phyloP scores from a whole-genome alignment of 2,329 filamentous ascomycete species.

The Cephalotrichum gorgonifer region DNA sequence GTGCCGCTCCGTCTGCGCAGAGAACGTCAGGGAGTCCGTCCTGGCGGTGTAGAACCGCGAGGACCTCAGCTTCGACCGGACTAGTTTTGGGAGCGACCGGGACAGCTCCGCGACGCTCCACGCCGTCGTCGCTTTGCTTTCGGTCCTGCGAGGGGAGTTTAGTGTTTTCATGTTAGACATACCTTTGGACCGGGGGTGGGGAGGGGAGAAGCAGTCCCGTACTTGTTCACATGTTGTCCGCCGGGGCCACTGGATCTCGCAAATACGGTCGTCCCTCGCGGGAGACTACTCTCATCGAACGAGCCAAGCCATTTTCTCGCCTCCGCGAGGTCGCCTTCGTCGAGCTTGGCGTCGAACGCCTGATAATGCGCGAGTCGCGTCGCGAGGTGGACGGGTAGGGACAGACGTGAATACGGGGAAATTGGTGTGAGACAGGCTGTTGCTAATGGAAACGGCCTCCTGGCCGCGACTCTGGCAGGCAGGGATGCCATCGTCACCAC shows the following conservation, averaged over 20 bases:
- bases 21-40: slow-evolving; percentile 42
- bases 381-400: background rate
- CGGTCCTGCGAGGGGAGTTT: slow-evolving; percentile 31
- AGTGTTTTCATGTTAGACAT: background rate
- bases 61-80: slow-evolving; percentile 34
- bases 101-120: slow-evolving; percentile 39
- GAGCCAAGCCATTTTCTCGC: slow-evolving; percentile 40
- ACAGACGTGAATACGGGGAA: background rate
- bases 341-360: slow-evolving; percentile 38
- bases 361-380: slow-evolving; percentile 22
- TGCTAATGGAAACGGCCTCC: background rate
- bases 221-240: slow-evolving; percentile 56
- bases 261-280: slow-evolving; percentile 40
- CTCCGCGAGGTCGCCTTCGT: slow-evolving; percentile 37
- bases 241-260: slow-evolving; percentile 51
- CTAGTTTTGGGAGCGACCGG: slow-evolving; percentile 31
- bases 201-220: slow-evolving; percentile 9
- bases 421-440: background rate
- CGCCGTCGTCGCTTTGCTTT: slow-evolving; percentile 46
- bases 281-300: slow-evolving; percentile 32
- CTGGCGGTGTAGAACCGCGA: slow-evolving; percentile 44
- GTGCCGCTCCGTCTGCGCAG: slow-evolving; percentile 44
- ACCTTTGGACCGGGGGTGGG: background rate
- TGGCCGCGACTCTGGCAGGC: background rate
- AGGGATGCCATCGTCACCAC: background rate